phyloP scores from a whole-genome alignment of 345 rosid species.

The Citrus australasica region DNA sequence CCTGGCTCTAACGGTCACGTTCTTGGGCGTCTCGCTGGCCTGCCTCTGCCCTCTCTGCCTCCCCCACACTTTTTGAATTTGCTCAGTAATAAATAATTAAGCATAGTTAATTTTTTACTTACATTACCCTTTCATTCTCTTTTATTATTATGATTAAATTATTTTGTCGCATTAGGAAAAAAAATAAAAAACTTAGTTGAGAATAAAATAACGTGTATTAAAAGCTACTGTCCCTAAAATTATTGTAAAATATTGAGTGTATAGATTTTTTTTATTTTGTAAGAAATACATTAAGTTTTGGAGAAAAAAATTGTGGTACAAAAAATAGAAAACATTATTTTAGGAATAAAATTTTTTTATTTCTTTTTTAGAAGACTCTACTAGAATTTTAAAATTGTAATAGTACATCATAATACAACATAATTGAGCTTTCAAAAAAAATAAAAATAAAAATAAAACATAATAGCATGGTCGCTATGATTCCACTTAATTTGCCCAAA shows the following conservation, averaged over 20 bases:
- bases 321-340: background rate
- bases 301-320: background rate
- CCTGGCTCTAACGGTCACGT: conserved; percentile 1
- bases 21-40: background rate
- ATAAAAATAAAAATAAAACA: too few species aligned
- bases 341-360: background rate
- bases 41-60: too few species aligned
- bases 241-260: background rate
- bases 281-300: background rate
- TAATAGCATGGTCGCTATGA: background rate
- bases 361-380: background rate
- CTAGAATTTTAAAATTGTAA: background rate
- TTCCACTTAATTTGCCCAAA: background rate
- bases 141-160: background rate
- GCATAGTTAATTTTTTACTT: background rate
- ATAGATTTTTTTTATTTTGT: background rate
- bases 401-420: too few species aligned
- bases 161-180: background rate
- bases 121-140: background rate
- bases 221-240: too few species aligned
- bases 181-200: background rate
- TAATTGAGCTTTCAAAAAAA: too few species aligned
- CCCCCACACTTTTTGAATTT: background rate
- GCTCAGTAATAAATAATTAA: background rate
- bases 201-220: background rate